phyloP scores from a whole-genome alignment of 176 grass and related monocot genomes.

The Dactylis glomerata region DNA sequence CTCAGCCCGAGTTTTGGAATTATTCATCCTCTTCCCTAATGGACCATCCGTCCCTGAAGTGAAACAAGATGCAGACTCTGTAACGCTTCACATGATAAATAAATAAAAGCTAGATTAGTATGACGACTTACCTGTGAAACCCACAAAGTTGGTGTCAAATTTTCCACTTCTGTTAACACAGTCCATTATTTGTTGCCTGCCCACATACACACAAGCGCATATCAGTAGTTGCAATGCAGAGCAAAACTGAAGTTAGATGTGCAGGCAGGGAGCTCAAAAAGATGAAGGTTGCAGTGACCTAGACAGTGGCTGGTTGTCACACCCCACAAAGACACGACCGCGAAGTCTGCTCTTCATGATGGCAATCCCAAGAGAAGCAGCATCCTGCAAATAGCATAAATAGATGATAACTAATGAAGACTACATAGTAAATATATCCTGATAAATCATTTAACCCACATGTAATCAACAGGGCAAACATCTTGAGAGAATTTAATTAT shows the following conservation, averaged over 20 bases:
- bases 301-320: conserved; percentile 55
- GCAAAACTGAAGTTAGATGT: background rate
- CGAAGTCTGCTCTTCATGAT: conserved; percentile 52
- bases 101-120: conserved; percentile 4
- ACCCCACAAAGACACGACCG: conserved; percentile 44
- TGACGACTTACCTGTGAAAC: conserved; percentile 62
- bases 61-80: background rate
- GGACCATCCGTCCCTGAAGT: conserved; percentile 59
- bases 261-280: background rate
- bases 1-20: conserved; percentile 72
- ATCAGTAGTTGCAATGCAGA: background rate
- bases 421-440: background rate
- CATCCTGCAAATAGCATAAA: conserved; percentile 43
- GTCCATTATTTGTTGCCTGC: conserved; percentile 89
- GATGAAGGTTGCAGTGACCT: conserved; percentile 34
- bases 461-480: background rate
- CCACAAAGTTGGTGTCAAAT: conserved; percentile 60
- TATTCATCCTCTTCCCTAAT: conserved; percentile 80
- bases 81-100: background rate
- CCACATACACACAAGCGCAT: conserved; percentile 6
- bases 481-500: background rate
- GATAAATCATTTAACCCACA: background rate
- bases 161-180: conserved; percentile 63
- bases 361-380: conserved; percentile 52
- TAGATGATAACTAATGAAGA: background rate